Base-by-base conservation (phyloP, 1,284 basidiomycete genomes). In the Meripilus lineatus region DNA sequence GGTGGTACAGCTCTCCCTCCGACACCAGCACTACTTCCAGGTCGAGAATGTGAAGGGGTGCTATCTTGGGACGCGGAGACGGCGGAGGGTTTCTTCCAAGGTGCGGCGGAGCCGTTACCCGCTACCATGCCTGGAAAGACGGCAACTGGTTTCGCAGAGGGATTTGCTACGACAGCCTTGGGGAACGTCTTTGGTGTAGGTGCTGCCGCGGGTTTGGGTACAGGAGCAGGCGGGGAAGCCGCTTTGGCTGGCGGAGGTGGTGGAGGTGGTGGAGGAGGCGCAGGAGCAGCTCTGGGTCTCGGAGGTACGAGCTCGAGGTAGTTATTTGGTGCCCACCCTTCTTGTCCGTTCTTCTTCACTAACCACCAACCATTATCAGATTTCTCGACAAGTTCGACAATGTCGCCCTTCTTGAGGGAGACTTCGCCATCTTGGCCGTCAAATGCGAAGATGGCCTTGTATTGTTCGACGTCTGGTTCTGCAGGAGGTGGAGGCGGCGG, bases 301-400 rank as follows among this genome's bases (percentile, higher is more conserved):
- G 79, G 79, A 35, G 81, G 79, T 3, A 85, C 77, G 35, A 86
- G 74, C 59, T 94, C 89, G 21, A 94, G 79, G 59, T 97, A 97
- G 64, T 97, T 96, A 51, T 86, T 85, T 2, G 95, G 95, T 14
- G 93, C 89, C 94, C 94, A 99, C 13, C 93, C 95, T 63, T 98
- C 93, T 18, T 71, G 66, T 1, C 77, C 79, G 45, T 76, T 77
- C 68, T 91, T 94, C 72, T 88, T 91, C 40, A 98, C 86, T 34
- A 98, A 74, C 93, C 95, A 98, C 95, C 95, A 99, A 52, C 88
- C 93, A 57, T 93, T 93, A 48, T 91, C 80, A 52, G 96, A 93
- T 69, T 97, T 93, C 69, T 96, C 86, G 42, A 94, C 73, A 11
- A 99, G 74, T 64, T 98, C 93, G 2, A 98, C 89, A 3, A 90